These are phyloP conservation scores for Leonotis leonurus DNA, from an alignment of 257 asterid species.

Conservation along the genomic window DNA sequence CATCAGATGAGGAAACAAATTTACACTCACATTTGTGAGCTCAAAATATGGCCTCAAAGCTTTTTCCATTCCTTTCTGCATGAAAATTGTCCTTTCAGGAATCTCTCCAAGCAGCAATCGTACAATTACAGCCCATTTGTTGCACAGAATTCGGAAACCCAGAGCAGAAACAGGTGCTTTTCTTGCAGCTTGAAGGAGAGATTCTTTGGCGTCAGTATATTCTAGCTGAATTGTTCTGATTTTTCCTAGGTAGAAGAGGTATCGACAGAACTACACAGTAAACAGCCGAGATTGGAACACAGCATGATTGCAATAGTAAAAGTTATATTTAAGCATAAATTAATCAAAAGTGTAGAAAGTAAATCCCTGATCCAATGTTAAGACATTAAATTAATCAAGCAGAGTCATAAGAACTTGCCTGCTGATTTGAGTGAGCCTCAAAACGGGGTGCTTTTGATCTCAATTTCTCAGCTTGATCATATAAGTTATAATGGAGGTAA, in stretches of 20 bases:
- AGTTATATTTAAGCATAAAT: background rate
- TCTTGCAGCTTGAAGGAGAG: slow-evolving; percentile 92
- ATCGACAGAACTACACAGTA: slow-evolving; percentile 65
- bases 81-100: slow-evolving; percentile 88
- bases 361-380: background rate
- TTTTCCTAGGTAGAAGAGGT: slow-evolving; percentile 91
- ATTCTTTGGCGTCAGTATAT: slow-evolving; percentile 94
- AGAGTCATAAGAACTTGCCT: slow-evolving; percentile 41
- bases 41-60: slow-evolving; percentile 90
- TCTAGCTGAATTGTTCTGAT: slow-evolving; percentile 92
- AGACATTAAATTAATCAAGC: background rate
- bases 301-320: background rate
- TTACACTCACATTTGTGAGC: slow-evolving; percentile 81
- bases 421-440: slow-evolving; percentile 96
- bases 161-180: slow-evolving; percentile 90
- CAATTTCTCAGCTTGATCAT: slow-evolving; percentile 94
- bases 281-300: slow-evolving; percentile 3
- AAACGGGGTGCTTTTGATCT: slow-evolving; percentile 95
- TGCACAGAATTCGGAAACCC: slow-evolving; percentile 77
- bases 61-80: slow-evolving; percentile 95
- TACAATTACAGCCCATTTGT: slow-evolving; percentile 91
- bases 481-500: slow-evolving; percentile 82
- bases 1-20: background rate
- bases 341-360: slow-evolving; percentile 9
- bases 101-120: slow-evolving; percentile 93